Evolutionary conservation across 495 filamentous ascomycete species (phyloP).

Genomic region (Glonium stellatum): DNA sequence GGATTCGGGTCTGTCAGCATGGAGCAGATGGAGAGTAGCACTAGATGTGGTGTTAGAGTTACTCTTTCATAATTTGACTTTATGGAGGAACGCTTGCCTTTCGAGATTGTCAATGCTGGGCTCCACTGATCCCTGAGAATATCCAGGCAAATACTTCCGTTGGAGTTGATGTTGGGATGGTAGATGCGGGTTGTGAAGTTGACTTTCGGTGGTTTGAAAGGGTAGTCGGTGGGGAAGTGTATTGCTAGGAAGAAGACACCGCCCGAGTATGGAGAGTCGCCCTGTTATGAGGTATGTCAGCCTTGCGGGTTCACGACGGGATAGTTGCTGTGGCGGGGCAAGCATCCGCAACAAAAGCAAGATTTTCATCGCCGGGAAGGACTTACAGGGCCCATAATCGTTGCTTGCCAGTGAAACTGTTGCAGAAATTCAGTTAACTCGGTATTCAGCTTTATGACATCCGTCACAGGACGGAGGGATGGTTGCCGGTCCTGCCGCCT

Average conservation of each 20-base stretch:
- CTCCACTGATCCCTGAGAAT: conserved; percentile 99
- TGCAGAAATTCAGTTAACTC: conserved; percentile 12
- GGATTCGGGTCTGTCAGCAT: conserved; percentile 99
- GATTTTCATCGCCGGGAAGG: not conserved
- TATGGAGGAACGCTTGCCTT: conserved; percentile 56
- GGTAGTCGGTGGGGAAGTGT: conserved; percentile 99
- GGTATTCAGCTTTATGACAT: not conserved
- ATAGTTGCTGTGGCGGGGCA: conserved; percentile 1
- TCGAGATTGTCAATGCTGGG: conserved; percentile 95
- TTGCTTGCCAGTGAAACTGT: conserved; percentile 99
- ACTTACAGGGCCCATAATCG: conserved; percentile 99
- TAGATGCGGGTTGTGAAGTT: conserved; percentile 99
- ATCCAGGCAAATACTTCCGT: conserved; percentile 97
- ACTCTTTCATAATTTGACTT: not conserved
- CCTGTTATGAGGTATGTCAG: conserved; percentile 41
- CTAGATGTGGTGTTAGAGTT: conserved; percentile 40
- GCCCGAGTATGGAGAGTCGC: conserved; percentile 92
- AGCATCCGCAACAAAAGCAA: not conserved
- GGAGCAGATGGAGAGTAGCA: conserved; percentile 96
- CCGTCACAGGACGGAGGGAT: not conserved
- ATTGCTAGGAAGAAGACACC: conserved; percentile 98
- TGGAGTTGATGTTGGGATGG: conserved; percentile 99
- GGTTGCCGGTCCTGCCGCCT: conserved; percentile 21
- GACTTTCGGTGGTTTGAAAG: conserved; percentile 99
- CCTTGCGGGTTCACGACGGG: not conserved